Percentiles rank a stretch among this genome's conserved stretches.
Evolutionary conservation across 345 rosid genomes (phyloP).

Genomic region (Aurinia saxatilis): DNA sequence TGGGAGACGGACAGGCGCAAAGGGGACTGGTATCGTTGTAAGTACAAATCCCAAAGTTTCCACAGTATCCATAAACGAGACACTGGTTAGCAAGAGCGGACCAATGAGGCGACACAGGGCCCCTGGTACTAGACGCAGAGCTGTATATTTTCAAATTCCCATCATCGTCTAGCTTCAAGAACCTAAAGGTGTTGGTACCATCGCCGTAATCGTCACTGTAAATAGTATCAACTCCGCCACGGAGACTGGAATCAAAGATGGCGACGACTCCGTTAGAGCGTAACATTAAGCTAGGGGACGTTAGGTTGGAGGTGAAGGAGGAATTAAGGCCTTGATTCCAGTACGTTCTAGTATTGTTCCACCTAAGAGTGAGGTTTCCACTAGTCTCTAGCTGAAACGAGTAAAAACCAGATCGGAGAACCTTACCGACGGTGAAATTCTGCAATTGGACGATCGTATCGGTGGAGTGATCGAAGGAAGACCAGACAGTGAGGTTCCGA

Average conservation of each 20-base stretch:
- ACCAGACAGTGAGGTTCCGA: slow-evolving; percentile 39
- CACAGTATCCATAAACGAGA: slow-evolving; percentile 54
- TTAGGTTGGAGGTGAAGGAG: slow-evolving; percentile 34
- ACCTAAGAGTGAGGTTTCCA: slow-evolving; percentile 50
- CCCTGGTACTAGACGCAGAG: slow-evolving; percentile 16
- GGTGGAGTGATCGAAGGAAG: slow-evolving; percentile 50
- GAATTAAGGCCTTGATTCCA: slow-evolving; percentile 58
- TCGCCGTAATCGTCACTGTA: slow-evolving; percentile 55
- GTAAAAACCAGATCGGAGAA: slow-evolving; percentile 44
- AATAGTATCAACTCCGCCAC: slow-evolving; percentile 17
- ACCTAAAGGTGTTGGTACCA: slow-evolving; percentile 43
- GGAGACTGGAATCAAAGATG: slow-evolving; percentile 26
- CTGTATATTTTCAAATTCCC: slow-evolving; percentile 65
- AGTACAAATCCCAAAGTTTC: slow-evolving; percentile 53
- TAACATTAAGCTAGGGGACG: slow-evolving; percentile 38
- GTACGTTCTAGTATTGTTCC: slow-evolving; percentile 42
- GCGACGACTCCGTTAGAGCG: slow-evolving; percentile 36
- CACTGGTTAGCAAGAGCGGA: slow-evolving; percentile 52
- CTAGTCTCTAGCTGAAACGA: slow-evolving; percentile 34
- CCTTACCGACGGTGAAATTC: slow-evolving; percentile 34
- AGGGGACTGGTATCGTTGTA: slow-evolving; percentile 36
- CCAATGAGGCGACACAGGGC: slow-evolving; percentile 33
- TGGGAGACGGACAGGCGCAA: slow-evolving; percentile 56
- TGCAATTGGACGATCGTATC: slow-evolving; percentile 52
- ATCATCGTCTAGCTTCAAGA: slow-evolving; percentile 44